A percentile compares a stretch with the other conserved stretches of the same genome.
Evolutionary conservation across 257 asterid genomes (phyloP).

Genomic region (Solanum tacnaense): DNA sequence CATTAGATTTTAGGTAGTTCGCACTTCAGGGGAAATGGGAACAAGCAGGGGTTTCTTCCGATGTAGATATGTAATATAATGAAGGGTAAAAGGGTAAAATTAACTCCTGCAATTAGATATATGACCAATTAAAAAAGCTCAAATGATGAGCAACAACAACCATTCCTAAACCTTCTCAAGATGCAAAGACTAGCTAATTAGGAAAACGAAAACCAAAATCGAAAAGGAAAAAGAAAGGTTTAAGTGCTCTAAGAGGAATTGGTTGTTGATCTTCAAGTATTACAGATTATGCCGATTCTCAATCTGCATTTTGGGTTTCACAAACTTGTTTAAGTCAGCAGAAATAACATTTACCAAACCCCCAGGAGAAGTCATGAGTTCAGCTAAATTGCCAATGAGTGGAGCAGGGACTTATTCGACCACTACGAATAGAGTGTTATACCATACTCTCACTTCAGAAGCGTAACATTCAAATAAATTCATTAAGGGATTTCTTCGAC

Average conservation of each 20-base stretch:
- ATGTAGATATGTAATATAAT: not conserved
- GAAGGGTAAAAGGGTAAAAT: not conserved
- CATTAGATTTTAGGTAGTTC: not conserved
- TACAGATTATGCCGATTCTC: not conserved
- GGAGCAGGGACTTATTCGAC: not conserved
- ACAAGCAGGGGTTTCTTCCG: not conserved
- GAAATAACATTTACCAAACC: not conserved
- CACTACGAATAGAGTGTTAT: not conserved
- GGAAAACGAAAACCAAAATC: not conserved
- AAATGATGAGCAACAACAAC: not conserved
- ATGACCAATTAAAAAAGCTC: not conserved
- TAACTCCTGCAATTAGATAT: not conserved
- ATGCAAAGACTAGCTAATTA: not conserved
- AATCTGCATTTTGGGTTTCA: not conserved
- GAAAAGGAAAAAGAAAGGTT: not conserved
- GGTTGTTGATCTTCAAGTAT: not conserved
- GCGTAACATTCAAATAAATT: not conserved
- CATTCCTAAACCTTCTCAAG: not conserved
- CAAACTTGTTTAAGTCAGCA: not conserved
- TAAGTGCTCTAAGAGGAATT: not conserved
- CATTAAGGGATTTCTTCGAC: not conserved
- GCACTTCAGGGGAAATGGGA: not conserved
- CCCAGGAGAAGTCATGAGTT: not conserved
- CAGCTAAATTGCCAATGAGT: not conserved
- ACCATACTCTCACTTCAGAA: not conserved